Percentiles rank a stretch among this genome's conserved stretches.
Evolutionary conservation across 2,329 filamentous ascomycete species (phyloP).

Genomic region (Xylariaceae sp.): DNA sequence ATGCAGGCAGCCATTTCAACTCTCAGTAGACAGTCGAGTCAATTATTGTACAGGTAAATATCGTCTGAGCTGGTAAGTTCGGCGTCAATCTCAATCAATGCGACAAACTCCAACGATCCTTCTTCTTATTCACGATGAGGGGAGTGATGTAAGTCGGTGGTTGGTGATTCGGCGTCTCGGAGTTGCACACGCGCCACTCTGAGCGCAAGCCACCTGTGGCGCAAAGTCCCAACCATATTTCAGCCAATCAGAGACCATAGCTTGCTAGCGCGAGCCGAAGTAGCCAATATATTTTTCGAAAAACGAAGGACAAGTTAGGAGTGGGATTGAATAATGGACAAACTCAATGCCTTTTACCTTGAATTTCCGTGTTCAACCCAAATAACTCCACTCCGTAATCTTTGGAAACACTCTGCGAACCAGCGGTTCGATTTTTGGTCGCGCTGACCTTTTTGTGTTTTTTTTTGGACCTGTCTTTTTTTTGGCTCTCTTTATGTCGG

Average conservation of each 20-base stretch:
- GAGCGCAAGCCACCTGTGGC: not conserved
- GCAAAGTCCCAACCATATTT: too few relatives aligned
- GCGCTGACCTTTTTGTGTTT: not conserved
- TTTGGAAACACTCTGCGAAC: conserved; percentile 29
- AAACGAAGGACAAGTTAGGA: conserved; percentile 1
- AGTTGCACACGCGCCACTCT: too few relatives aligned
- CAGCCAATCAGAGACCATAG: not conserved
- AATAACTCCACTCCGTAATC: conserved; percentile 24
- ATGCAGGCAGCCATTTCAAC: conserved; percentile 67
- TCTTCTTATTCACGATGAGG: not conserved
- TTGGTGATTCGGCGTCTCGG: not conserved
- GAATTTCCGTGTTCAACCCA: conserved; percentile 23
- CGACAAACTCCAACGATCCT: not conserved
- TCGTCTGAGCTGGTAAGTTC: not conserved
- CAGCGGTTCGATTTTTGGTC: conserved; percentile 38
- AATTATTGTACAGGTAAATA: not conserved
- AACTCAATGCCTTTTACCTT: conserved; percentile 23
- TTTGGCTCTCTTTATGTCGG: not conserved
- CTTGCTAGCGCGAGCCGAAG: not conserved
- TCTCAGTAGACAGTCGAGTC: conserved; percentile 22
- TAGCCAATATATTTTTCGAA: conserved; percentile 6
- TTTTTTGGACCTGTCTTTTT: not conserved
- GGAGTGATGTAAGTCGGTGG: conserved; percentile 5
- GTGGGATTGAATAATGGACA: conserved; percentile 23
- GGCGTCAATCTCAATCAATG: not conserved